Percentiles rank a stretch among this genome's conserved stretches.
Evolutionary conservation across 2,329 filamentous ascomycete genomes (phyloP).

Genomic region (Aspergillus quadricinctus): DNA sequence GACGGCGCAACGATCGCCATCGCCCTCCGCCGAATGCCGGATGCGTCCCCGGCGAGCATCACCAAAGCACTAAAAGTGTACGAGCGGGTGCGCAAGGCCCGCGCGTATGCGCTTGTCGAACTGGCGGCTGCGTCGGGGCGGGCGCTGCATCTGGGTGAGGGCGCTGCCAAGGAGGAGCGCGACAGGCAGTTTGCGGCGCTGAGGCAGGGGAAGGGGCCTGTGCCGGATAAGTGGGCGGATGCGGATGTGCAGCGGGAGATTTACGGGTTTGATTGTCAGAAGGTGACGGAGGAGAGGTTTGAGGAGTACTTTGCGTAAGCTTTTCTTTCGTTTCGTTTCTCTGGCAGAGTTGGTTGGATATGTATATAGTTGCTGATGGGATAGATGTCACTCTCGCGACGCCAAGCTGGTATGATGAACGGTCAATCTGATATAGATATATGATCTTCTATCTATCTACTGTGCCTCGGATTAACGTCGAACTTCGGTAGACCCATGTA

Average conservation of each 20-base stretch:
- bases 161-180: constrained; percentile 55
- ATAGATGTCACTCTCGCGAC: not conserved
- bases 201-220: constrained; percentile 45
- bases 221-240: constrained; percentile 64
- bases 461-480: not conserved
- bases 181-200: constrained; percentile 55
- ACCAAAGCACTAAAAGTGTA: constrained; percentile 53
- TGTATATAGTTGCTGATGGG: not conserved
- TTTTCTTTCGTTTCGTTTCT: not conserved
- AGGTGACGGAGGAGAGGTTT: constrained; percentile 47
- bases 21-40: constrained; percentile 47
- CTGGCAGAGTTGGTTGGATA: not conserved
- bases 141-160: constrained; percentile 54
- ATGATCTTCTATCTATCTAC: not conserved
- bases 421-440: not conserved
- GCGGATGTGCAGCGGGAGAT: constrained; percentile 65
- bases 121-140: constrained; percentile 53
- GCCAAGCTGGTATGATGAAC: not conserved
- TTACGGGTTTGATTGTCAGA: constrained; percentile 60
- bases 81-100: constrained; percentile 52
- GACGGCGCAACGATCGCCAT: constrained; percentile 56
- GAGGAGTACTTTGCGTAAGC: constrained; percentile 19
- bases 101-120: constrained; percentile 55
- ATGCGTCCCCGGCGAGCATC: constrained; percentile 43
- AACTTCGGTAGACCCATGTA: too few species aligned